Evolutionary conservation across 371 early-diverging fungal species (phyloP).

Genomic region (Ordospora pajunii): DNA sequence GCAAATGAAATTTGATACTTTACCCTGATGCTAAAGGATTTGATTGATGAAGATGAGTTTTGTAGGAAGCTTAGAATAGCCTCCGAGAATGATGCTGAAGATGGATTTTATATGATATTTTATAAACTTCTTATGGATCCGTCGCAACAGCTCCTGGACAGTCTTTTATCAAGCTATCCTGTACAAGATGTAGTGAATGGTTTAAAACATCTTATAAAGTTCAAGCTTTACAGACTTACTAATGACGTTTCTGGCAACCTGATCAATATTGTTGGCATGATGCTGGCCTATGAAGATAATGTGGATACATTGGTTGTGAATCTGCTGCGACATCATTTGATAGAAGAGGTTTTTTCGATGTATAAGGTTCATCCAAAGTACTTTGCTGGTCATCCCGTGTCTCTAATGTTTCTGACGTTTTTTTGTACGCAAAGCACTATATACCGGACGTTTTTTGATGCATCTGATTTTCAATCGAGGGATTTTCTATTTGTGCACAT

Average conservation of each 20-base stretch:
- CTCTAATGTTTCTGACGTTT: neutral
- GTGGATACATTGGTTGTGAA: conserved; percentile 28
- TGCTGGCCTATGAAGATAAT: conserved; percentile 10
- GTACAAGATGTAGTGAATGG: neutral
- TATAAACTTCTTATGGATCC: neutral
- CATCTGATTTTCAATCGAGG: neutral
- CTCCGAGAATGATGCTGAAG: neutral
- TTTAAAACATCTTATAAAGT: conserved; percentile 32
- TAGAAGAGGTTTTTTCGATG: conserved; percentile 10
- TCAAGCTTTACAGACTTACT: conserved; percentile 22
- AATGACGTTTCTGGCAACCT: neutral
- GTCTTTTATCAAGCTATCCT: conserved; percentile 3
- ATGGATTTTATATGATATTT: neutral
- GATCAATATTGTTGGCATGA: neutral
- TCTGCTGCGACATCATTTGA: conserved; percentile 2
- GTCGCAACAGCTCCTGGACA: neutral
- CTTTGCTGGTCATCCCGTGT: neutral
- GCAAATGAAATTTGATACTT: no score
- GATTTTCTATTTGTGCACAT: neutral
- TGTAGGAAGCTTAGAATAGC: neutral
- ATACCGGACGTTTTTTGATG: neutral
- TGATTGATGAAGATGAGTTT: conserved; percentile 1
- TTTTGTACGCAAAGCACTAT: neutral
- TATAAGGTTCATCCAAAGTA: conserved; percentile 16
- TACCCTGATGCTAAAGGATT: conserved; percentile 3